These are phyloP conservation scores for Hordeum vulgare DNA, from an alignment of 176 grass and related monocot species.

Conservation along the genomic window MorexV3_pseudomolecules_assembly NC_058524.1:490971904-490972403, in stretches of 20 bases:
- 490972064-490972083: not conserved
- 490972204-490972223: not conserved
- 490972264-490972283: not conserved
- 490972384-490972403: not conserved
- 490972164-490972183: not conserved
- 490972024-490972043: conserved; percentile 5
- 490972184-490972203: not conserved
- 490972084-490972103: conserved; percentile 10
- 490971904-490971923: conserved; percentile 13
- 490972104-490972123: not conserved
- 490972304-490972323: not conserved
- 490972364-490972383: not conserved
- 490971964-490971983: conserved; percentile 34
- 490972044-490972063: not conserved
- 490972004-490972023: not conserved
- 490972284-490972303: not conserved
- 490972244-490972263: not conserved
- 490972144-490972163: not conserved
- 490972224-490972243: not conserved
- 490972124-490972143: not conserved
- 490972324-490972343: not conserved
- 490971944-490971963: not conserved
- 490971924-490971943: not conserved
- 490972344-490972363: not conserved
- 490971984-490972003: not conserved